Evolutionary conservation across 164 flowering plant species (phyloP).

Genomic region (Aristolochia fimbriata): DNA sequence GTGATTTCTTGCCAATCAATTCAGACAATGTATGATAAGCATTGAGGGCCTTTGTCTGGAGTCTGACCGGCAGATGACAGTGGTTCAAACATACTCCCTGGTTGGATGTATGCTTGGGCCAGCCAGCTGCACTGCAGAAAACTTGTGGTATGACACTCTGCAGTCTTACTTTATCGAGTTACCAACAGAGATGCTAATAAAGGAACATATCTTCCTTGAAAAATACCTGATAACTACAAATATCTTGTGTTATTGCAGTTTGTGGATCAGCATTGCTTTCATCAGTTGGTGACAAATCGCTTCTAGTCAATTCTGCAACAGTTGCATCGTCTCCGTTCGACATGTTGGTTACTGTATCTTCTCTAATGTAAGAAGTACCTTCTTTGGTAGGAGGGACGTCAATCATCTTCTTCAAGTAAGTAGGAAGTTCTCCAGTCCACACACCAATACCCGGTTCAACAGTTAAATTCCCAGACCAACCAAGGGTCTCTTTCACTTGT

Average conservation of each 20-base stretch:
- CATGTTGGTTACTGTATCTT: constrained; percentile 7
- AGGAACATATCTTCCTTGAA: too few species aligned
- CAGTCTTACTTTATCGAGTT: too few species aligned
- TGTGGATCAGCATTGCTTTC: constrained; percentile 23
- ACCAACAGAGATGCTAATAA: too few species aligned
- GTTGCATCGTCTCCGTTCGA: constrained; percentile 6
- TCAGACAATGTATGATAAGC: too few species aligned
- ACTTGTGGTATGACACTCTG: too few species aligned
- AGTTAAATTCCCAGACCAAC: constrained; percentile 54
- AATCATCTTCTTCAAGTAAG: constrained; percentile 27
- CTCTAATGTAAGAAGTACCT: constrained; percentile 13
- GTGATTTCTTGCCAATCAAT: too few species aligned
- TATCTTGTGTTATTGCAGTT: constrained; percentile 35
- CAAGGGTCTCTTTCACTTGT: constrained; percentile 50
- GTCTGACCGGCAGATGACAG: too few species aligned
- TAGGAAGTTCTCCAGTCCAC: constrained; percentile 68
- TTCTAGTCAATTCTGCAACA: constrained; percentile 1
- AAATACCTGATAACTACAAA: constrained; percentile 80
- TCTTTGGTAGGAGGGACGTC: constrained; percentile 11
- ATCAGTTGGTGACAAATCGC: constrained; percentile 7
- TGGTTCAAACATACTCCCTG: too few species aligned
- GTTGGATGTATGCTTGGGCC: too few species aligned
- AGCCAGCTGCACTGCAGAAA: too few species aligned
- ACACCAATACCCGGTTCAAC: constrained; percentile 39
- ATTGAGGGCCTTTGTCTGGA: too few species aligned